Evolutionary conservation across 768 basidiomycete species (phyloP).

Genomic region (Boletus fagicola): DNA sequence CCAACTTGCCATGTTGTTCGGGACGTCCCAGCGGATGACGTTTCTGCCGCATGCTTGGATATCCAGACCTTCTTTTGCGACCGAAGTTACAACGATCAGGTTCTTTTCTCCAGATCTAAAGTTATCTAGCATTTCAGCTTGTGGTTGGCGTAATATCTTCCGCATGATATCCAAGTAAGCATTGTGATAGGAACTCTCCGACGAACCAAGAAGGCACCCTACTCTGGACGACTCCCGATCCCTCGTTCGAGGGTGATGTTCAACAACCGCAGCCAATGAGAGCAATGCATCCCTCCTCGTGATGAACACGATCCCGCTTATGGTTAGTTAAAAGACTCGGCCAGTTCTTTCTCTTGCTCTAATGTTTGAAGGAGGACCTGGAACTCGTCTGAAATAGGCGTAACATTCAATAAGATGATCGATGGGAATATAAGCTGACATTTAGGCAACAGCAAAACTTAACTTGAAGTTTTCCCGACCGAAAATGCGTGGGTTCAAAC

Average conservation of each 20-base stretch:
- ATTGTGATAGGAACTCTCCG: constrained; percentile 53
- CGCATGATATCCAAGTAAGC: constrained; percentile 67
- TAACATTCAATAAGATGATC: too few species aligned
- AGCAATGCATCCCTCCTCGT: constrained; percentile 72
- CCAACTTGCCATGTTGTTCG: constrained; percentile 76
- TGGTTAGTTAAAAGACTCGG: constrained; percentile 49
- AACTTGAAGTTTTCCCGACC: too few species aligned
- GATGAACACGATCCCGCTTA: constrained; percentile 79
- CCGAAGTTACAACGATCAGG: constrained; percentile 69
- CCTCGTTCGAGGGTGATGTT: constrained; percentile 51
- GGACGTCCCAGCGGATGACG: constrained; percentile 79
- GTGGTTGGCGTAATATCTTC: constrained; percentile 47
- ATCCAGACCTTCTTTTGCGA: constrained; percentile 86
- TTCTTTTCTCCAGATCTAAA: constrained; percentile 72
- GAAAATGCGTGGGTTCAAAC: too few species aligned
- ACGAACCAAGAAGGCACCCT: constrained; percentile 66
- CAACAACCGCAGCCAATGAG: constrained; percentile 62
- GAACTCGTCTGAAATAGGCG: constrained; percentile 59
- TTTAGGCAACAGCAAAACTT: too few species aligned
- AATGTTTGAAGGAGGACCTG: constrained; percentile 52
- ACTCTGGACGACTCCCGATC: constrained; percentile 45
- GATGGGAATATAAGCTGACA: too few species aligned
- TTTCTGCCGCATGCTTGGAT: constrained; percentile 79
- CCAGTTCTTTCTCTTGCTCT: constrained; percentile 51
- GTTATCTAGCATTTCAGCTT: constrained; percentile 54